Base-by-base conservation (phyloP, 805 yeast genomes). In the Millerozyma miso region DNA sequence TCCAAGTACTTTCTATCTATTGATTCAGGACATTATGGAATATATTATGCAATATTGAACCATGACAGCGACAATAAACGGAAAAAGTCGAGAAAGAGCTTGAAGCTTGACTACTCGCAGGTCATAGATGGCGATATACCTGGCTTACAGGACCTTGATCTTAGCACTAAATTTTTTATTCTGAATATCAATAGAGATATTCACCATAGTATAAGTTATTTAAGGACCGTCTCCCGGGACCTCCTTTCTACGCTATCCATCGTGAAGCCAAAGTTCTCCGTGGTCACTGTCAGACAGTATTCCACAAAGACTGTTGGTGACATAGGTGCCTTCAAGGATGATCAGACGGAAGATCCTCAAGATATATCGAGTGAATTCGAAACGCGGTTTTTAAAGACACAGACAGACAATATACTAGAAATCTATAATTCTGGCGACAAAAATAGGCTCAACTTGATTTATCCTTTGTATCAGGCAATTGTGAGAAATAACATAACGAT, bases 11-110 rank as follows among this genome's bases (percentile, higher is more conserved):
- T 47, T 39, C 54, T 67, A 40, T 50, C 59, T 13, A 64, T 69
- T 14, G 61, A 56, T 40, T 45, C 50, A 17, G 76, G 76, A n/a
- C 76, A 70, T 43, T 70, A 68, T 47, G 76, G 74, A 1, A 51
- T 70, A 16, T 70, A 70, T 47, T 70, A 60, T 43, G 58, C 71
- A 4, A 60, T 70, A 38, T 67, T 62, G 51, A 64, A 62, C 46
- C 64, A 60, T 34, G 74, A 70, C 41, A 60, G 52, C 17, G 45
- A 43, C 18, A 39, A 33, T 15, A 39, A 46, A 3, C 36, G 31
- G 17, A 35, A 37, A 33, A 26, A 32, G 15, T 19, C 31, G 19
- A n/a, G 23, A 6, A 39, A 39, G n/a, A 34, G 20, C 23, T 19
- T 36, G 32, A 29, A 14, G n/a, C 13, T 15, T 14, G 18, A 34